Conservation (phyloP, 129 eudicot species). For the Flaveria robusta region DNA sequence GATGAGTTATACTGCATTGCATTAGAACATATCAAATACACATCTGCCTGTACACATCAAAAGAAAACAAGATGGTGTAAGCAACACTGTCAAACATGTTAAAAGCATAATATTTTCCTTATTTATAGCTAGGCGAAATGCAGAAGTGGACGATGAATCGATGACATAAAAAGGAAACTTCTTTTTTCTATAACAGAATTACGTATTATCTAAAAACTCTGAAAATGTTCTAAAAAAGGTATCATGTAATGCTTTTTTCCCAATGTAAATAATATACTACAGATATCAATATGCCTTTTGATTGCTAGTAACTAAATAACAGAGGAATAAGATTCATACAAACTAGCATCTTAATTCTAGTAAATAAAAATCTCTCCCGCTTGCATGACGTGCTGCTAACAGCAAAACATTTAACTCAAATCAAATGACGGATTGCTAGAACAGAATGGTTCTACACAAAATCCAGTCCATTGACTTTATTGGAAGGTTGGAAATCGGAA, state of each 20-base stretch:
- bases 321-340: not conserved
- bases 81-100: not conserved
- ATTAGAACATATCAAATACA: constrained; percentile 71
- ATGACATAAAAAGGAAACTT: not conserved
- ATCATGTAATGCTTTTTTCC: constrained; percentile 1
- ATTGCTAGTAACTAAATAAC: not conserved
- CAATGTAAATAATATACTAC: not conserved
- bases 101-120: not conserved
- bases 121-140: not conserved
- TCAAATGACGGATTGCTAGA: not conserved
- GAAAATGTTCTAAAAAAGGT: not conserved
- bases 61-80: constrained; percentile 12
- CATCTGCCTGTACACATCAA: constrained; percentile 70
- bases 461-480: not conserved
- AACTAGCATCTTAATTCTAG: not conserved
- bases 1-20: constrained; percentile 91
- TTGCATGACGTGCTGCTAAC: constrained; percentile 1
- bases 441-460: not conserved
- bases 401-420: not conserved
- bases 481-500: not conserved
- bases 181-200: not conserved
- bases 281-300: not conserved
- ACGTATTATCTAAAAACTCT: not conserved
- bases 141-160: not conserved
- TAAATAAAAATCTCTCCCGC: not conserved